phyloP scores from a whole-genome alignment of 225 moss, liverwort and hornwort genomes.

The Ulota crispa region DNA sequence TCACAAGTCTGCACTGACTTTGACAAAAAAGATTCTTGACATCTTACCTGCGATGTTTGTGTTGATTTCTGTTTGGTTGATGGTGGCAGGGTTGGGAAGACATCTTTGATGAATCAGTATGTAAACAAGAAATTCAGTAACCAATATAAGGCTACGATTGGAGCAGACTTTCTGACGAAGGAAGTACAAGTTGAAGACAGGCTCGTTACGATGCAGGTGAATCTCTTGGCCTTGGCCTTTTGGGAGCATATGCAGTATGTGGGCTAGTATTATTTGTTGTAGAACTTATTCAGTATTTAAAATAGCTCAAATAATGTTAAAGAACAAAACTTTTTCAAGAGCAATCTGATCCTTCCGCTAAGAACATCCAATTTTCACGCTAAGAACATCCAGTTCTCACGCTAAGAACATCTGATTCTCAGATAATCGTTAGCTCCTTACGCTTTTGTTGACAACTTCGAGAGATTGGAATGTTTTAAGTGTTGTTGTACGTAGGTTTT shows the following conservation, averaged over 20 bases:
- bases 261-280: not conserved
- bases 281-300: not conserved
- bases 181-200: slow-evolving; percentile 98
- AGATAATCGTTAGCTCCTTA: not conserved
- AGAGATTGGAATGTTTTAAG: not conserved
- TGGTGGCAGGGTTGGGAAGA: slow-evolving; percentile 87
- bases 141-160: slow-evolving; percentile 99
- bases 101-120: slow-evolving; percentile 99
- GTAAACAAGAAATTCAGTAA: slow-evolving; percentile 99
- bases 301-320: not conserved
- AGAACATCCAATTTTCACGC: not conserved
- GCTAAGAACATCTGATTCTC: not conserved
- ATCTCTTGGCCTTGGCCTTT: not conserved
- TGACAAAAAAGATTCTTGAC: not conserved
- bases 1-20: not conserved
- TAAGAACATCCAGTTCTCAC: not conserved
- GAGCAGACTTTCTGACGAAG: slow-evolving; percentile 95
- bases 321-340: not conserved
- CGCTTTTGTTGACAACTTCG: not conserved
- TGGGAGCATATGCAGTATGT: not conserved
- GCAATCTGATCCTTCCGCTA: not conserved
- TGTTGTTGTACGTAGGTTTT: not conserved
- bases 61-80: slow-evolving; percentile 1
- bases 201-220: slow-evolving; percentile 97
- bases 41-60: not conserved